Conservation (phyloP, 306 rosid species). For the Vachellia pachyceras region DNA sequence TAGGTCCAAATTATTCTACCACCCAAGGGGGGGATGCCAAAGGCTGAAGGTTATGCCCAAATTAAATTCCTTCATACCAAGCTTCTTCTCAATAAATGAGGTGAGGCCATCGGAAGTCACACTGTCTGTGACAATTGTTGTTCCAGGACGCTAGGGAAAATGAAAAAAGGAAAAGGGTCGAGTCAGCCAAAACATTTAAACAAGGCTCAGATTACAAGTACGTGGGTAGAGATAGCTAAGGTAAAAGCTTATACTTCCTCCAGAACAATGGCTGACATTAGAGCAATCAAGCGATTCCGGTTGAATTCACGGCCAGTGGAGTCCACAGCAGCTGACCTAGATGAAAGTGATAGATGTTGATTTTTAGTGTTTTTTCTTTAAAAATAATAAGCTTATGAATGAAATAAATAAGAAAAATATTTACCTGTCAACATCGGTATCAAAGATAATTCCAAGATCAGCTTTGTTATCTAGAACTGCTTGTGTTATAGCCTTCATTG, state of each 20-base stretch:
- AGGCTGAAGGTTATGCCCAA: slow-evolving; percentile 18
- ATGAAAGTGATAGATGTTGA: slow-evolving; percentile 29
- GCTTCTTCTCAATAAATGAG: slow-evolving; percentile 87
- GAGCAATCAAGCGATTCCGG: slow-evolving; percentile 90
- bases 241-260: slow-evolving; percentile 69
- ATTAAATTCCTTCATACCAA: slow-evolving; percentile 60
- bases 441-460: slow-evolving; percentile 97
- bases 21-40: neutral
- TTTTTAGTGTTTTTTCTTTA: neutral
- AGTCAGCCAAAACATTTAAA: neutral
- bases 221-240: slow-evolving; percentile 25
- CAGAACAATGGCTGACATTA: slow-evolving; percentile 94
- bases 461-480: slow-evolving; percentile 92
- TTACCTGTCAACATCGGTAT: slow-evolving; percentile 94
- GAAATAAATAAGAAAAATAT: slow-evolving; percentile 36
- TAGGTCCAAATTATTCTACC: neutral
- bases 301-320: slow-evolving; percentile 84
- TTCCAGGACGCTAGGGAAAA: slow-evolving; percentile 81
- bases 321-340: slow-evolving; percentile 99
- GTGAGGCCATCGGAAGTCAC: slow-evolving; percentile 98
- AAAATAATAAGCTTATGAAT: slow-evolving; percentile 9
- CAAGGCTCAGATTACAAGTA: slow-evolving; percentile 14
- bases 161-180: slow-evolving; percentile 29
- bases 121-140: slow-evolving; percentile 95
- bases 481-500: slow-evolving; percentile 91